Conservation (phyloP, 2,329 filamentous ascomycete species). For the Alternaria triticina region DNA sequence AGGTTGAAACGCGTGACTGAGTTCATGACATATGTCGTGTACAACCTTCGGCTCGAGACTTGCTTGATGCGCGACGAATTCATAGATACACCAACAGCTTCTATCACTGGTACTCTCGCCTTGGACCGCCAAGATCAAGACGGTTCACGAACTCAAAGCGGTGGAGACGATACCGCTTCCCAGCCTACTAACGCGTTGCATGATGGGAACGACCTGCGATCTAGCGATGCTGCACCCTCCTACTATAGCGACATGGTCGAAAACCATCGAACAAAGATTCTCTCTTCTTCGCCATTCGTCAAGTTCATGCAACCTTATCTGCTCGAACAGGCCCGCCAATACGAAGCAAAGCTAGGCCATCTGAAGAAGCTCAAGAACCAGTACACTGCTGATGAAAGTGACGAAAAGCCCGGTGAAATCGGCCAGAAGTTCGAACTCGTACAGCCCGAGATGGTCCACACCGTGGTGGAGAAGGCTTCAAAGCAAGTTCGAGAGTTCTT, state of each 20-base stretch:
- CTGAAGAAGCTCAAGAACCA: conserved; percentile 84
- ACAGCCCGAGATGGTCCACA: conserved; percentile 92
- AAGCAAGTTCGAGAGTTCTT: conserved; percentile 91
- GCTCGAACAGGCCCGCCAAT: conserved; percentile 87
- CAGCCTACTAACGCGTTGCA: conserved; percentile 15
- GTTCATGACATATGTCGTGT: conserved; percentile 99
- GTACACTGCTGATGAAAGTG: conserved; percentile 49
- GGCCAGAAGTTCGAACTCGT: conserved; percentile 86
- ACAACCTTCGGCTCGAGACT: conserved; percentile 95
- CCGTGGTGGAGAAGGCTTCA: conserved; percentile 78
- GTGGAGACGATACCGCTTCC: neutral
- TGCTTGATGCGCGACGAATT: conserved; percentile 93
- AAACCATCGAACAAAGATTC: conserved; percentile 88
- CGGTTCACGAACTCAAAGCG: neutral
- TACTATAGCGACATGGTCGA: conserved; percentile 96
- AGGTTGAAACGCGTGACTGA: conserved; percentile 93
- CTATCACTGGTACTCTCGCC: conserved; percentile 50
- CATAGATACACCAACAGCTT: conserved; percentile 75
- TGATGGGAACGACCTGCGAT: conserved; percentile 56
- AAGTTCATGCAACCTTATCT: conserved; percentile 94
- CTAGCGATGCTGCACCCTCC: conserved; percentile 83
- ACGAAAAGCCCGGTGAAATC: conserved; percentile 37
- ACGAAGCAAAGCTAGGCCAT: conserved; percentile 83
- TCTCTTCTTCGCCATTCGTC: conserved; percentile 95
- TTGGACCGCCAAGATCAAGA: conserved; percentile 22